Evolutionary conservation across 2,329 filamentous ascomycete genomes (phyloP), one percentile per base, ranked within the genome.

Genomic region (Hypoxylon sp.): DNA sequence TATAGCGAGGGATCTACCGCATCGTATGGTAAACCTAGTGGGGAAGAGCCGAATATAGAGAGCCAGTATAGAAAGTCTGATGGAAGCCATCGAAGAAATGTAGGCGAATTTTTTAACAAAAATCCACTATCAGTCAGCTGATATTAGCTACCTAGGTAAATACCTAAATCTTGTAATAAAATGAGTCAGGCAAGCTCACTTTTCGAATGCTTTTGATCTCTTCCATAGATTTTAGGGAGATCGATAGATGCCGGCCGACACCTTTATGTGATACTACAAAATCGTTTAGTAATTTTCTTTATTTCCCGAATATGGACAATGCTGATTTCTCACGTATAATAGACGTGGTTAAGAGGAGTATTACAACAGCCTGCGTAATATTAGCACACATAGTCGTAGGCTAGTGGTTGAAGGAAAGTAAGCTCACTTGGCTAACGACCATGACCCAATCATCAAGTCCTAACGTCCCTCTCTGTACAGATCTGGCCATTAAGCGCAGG

Each of bases 1-100:
- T 10, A 41, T 9, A 9, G 38, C 38, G 38, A 41, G 38, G 5
- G 9, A 17, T 41, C n/a, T 41, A 3, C 14, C n/a, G n/a, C 5
- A 41, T 41, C 14, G 9, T 19, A 41, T 19, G 6, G 38, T 41
- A n/a, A 41, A 19, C n/a, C n/a, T 41, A 17, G 38, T 41, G n/a
- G 38, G 38, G n/a, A 41, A 41, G n/a, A 41, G 38, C 19, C 38
- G 38, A n/a, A 9, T 41, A n/a, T 19, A 41, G 2, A 41, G 38
- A 41, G 38, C 38, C 19, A 41, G n/a, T 41, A 41, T 41, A 41
- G 38, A 41, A 11, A 41, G n/a, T 41, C 17, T 41, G 38, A 41
- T 41, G 10, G 6, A 19, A 41, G 38, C 7, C n/a, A 41, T 41
- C 7, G 38, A 41, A 41, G n/a, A 17, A 19, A 41, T 9, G 17